A percentile compares a stretch with the other conserved stretches of the same genome.
Conservation (phyloP, 805 yeast species). For the Lipomyces sp. region DNA sequence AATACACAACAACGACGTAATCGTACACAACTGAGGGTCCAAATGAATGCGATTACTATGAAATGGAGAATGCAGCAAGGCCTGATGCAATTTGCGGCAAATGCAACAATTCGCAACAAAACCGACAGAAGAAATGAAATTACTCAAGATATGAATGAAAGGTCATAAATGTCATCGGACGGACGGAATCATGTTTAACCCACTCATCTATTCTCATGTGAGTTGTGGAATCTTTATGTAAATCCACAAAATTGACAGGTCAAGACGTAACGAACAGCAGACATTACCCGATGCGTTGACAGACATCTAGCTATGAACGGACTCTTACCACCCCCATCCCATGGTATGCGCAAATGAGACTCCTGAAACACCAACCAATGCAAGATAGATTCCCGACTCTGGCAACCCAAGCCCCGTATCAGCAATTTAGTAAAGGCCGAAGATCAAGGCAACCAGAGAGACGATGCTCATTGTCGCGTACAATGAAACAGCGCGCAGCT, state of each 20-base stretch:
- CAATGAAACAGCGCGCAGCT: slow-evolving; percentile 7
- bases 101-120: not conserved
- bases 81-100: not conserved
- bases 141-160: not conserved
- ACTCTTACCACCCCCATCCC: not conserved
- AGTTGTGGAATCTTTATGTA: not conserved
- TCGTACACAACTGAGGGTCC: not conserved
- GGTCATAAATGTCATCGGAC: not conserved
- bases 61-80: no score
- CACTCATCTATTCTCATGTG: not conserved
- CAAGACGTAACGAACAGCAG: not conserved
- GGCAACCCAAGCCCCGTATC: not conserved
- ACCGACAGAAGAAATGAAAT: not conserved
- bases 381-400: no score
- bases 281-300: not conserved
- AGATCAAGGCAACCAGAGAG: slow-evolving; percentile 13
- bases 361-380: no score
- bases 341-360: no score
- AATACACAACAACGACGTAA: not conserved
- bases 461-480: slow-evolving; percentile 10
- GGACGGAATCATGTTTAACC: not conserved
- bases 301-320: not conserved
- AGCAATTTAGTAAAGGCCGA: slow-evolving; percentile 13
- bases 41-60: no score
- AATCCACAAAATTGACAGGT: not conserved